These are phyloP conservation scores for Trichosporon coremiiforme DNA, from an alignment of 1,284 basidiomycete genomes.

Conservation along the genomic window DNA sequence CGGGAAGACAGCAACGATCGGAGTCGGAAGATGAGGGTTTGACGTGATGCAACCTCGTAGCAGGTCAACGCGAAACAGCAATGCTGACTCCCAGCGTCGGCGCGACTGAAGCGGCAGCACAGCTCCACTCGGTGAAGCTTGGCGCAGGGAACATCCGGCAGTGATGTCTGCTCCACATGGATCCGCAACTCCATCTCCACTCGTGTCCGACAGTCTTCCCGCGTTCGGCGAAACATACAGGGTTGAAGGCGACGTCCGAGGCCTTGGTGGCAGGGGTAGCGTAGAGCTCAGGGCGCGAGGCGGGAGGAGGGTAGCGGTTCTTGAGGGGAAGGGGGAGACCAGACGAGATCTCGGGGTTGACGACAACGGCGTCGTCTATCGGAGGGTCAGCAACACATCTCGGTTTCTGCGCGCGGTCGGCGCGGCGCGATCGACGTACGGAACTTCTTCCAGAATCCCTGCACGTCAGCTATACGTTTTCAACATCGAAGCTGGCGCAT, in stretches of 20 bases:
- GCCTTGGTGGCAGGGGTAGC: constrained; percentile 84
- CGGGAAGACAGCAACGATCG: no score
- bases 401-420: constrained; percentile 8
- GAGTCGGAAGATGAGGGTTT: no score
- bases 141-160: no score
- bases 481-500: no score
- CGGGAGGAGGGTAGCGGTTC: constrained; percentile 83
- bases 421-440: constrained; percentile 61
- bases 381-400: constrained; percentile 59
- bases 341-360: constrained; percentile 88
- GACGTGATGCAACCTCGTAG: no score
- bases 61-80: no score
- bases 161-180: no score
- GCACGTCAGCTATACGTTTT: no score
- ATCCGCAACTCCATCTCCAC: background rate
- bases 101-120: no score
- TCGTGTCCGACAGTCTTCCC: background rate
- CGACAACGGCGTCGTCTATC: constrained; percentile 29
- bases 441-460: constrained; percentile 90
- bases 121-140: no score
- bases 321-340: constrained; percentile 77
- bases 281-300: constrained; percentile 79
- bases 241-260: constrained; percentile 56
- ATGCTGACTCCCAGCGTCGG: no score
- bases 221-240: constrained; percentile 26